Evolutionary conservation across 1,139 yeast genomes (phyloP), one percentile per base, ranked within the genome.

Genomic region (Geotrichum fermentans): DNA sequence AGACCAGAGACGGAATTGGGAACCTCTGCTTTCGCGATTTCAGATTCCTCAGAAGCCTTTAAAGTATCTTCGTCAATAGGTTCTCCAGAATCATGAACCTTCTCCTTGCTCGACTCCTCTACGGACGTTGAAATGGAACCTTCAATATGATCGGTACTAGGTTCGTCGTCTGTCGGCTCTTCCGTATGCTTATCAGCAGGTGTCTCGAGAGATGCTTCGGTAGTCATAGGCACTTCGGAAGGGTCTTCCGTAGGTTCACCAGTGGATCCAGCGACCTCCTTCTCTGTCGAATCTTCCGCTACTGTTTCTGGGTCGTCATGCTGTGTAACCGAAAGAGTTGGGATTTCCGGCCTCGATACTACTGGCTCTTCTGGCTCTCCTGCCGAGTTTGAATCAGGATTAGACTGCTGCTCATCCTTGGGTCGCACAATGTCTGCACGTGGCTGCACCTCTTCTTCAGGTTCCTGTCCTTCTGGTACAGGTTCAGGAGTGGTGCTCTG

Each of bases 231-330:
- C 24, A 26, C 26, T 41, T 45, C 32, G 33, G 16, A 30, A 58
- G 26, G 56, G 56, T 44, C 59, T 60, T 56, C 55, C 58, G 50
- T 58, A 58, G 55, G 47, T n/a, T 45, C 57, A 14, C 50, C 56
- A 28, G 52, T 43, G 4, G 45, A 47, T 37, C 55, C 57, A 24
- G 46, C 47, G 11, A 39, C 50, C 22, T 26, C 49, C n/a, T 21
- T 42, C 6, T 16, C 14, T 28, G 34, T 11, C 26, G 33, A 45
- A 14, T 47, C 55, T 13, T 51, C 54, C 29, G 53, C 45, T 5
- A 43, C 48, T 33, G 55, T 56, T 28, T 49, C 46, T n/a, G 40
- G 49, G 14, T 33, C 50, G 18, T 21, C 48, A 5, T 17, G 24
- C 32, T 37, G 33, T 20, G 24, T 18, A 2, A 28, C 33, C 11